Evolutionary conservation across 2,329 filamentous ascomycete species (phyloP), one percentile per base, ranked within the genome.

Genomic region (Chaetoscypha palmicola): DNA sequence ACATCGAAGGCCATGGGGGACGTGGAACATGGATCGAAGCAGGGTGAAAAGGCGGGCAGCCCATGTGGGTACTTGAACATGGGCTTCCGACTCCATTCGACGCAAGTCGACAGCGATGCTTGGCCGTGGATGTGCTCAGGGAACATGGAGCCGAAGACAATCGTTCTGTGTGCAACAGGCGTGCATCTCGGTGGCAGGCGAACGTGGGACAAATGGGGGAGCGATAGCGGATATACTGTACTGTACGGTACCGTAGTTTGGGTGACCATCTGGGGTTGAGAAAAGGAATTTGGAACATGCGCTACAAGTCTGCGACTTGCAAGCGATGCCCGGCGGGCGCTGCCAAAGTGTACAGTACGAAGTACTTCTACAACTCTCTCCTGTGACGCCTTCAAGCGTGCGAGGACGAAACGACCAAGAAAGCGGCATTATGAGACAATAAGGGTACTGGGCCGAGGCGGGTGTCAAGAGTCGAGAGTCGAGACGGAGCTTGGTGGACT

Each of bases 41-140:
- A 38, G 14, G 41, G 41, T 46, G 44, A 28, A 28, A 12, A 28
- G 12, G 24, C 24, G 17, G 44, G 41, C 41, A n/a, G n/a, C n/a
- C n/a, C n/a, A n/a, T n/a, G n/a, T n/a, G n/a, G n/a, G n/a, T 41
- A 50, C 41, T 34, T 26, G 35, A 46, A 49, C 54, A 52, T 43
- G 50, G 55, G 46, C 17, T 39, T 50, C 45, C 49, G 51, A 58
- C 45, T 58, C 52, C 26, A 51, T 34, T 51, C 44, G 46, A 57
- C 47, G 44, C 45, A 41, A 23, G 17, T 22, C 17, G 21, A 31
- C 34, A 23, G 19, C 21, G n/a, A 32, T 31, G 35, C 30, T 37
- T 56, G 50, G 47, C 47, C 46, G 22, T 41, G 30, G 56, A 58
- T 58, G 51, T 43, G 39, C 55, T 48, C 55, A 52, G 31, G 55